Evolutionary conservation across 2,329 filamentous ascomycete species (phyloP).

Genomic region (Neofusicoccum sp.): DNA sequence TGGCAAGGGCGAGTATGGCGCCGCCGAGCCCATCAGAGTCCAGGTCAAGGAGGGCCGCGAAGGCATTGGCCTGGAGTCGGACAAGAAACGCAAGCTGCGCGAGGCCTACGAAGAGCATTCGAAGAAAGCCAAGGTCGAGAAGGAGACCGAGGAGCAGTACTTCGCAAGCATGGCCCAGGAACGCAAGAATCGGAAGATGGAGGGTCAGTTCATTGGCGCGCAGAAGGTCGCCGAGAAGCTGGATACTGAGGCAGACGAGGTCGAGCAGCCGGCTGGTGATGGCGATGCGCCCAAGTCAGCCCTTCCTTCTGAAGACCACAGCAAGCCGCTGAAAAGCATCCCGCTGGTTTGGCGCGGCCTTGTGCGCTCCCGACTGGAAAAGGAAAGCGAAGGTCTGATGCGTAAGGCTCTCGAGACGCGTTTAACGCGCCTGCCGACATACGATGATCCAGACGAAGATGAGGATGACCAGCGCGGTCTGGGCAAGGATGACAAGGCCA

Average conservation of each 20-base stretch:
- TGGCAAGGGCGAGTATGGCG: slow-evolving; percentile 58
- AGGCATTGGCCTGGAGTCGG: slow-evolving; percentile 80
- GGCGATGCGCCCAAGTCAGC: slow-evolving; percentile 22
- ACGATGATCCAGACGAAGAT: slow-evolving; percentile 68
- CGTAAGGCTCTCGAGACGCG: slow-evolving; percentile 66
- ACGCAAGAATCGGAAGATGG: slow-evolving; percentile 44
- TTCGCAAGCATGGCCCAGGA: slow-evolving; percentile 34
- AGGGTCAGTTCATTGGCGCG: slow-evolving; percentile 70
- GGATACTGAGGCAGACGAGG: slow-evolving; percentile 54
- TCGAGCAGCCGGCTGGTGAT: slow-evolving; percentile 24
- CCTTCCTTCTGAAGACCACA: slow-evolving; percentile 24
- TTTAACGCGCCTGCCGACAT: slow-evolving; percentile 61
- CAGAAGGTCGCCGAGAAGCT: slow-evolving; percentile 81
- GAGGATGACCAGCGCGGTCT: slow-evolving; percentile 69
- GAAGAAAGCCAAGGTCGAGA: slow-evolving; percentile 39
- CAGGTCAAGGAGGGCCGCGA: slow-evolving; percentile 74
- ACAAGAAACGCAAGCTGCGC: slow-evolving; percentile 68
- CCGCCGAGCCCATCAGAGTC: slow-evolving; percentile 72
- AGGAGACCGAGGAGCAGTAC: slow-evolving; percentile 45
- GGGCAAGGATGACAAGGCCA: slow-evolving; percentile 55
- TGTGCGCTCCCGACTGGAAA: slow-evolving; percentile 66
- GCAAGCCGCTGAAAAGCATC: slow-evolving; percentile 62
- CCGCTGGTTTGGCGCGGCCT: slow-evolving; percentile 79
- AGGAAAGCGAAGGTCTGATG: slow-evolving; percentile 65
- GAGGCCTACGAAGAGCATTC: slow-evolving; percentile 35